A percentile compares a stretch with the other conserved stretches of the same genome.
These are phyloP conservation scores for Neopestalotiopsis rosae DNA, from an alignment of 2,329 filamentous ascomycete species.

Conservation along the genomic window DNA sequence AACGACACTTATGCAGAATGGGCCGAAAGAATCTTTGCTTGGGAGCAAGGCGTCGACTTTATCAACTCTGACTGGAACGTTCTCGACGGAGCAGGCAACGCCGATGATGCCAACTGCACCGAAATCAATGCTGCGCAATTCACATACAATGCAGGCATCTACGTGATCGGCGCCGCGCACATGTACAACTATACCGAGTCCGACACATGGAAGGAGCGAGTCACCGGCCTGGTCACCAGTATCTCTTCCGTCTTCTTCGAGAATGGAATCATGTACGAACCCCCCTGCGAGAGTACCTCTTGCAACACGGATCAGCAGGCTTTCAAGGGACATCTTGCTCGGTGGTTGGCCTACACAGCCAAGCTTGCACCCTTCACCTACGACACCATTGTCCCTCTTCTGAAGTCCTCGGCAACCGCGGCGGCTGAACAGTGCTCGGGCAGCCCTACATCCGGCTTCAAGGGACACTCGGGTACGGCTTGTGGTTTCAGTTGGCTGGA, in stretches of 20 bases:
- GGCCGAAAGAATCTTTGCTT: constrained; percentile 74
- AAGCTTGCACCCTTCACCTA: constrained; percentile 31
- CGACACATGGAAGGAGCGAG: constrained; percentile 48
- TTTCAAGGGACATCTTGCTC: constrained; percentile 50
- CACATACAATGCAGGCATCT: constrained; percentile 36
- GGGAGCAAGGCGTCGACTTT: constrained; percentile 61
- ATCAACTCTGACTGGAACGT: constrained; percentile 61
- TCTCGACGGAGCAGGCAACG: constrained; percentile 57
- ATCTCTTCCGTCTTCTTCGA: constrained; percentile 49
- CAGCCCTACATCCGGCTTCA: constrained; percentile 25
- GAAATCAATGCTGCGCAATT: constrained; percentile 35
- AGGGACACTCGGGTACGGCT: constrained; percentile 38
- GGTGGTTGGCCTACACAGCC: constrained; percentile 49
- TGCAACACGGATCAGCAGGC: constrained; percentile 42
- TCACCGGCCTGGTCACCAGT: constrained; percentile 51
- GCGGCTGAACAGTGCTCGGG: constrained; percentile 37
- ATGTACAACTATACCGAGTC: constrained; percentile 46
- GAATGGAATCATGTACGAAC: constrained; percentile 56
- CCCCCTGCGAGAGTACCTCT: constrained; percentile 56
- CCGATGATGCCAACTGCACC: constrained; percentile 37
- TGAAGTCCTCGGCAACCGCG: constrained; percentile 42
- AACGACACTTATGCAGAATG: constrained; percentile 80
- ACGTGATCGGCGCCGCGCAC: constrained; percentile 42
- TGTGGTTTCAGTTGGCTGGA: constrained; percentile 61
- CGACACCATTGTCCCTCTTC: constrained; percentile 30